phyloP scores from a whole-genome alignment of 805 yeast species.

The Wickerhamiella azymoides region DNA sequence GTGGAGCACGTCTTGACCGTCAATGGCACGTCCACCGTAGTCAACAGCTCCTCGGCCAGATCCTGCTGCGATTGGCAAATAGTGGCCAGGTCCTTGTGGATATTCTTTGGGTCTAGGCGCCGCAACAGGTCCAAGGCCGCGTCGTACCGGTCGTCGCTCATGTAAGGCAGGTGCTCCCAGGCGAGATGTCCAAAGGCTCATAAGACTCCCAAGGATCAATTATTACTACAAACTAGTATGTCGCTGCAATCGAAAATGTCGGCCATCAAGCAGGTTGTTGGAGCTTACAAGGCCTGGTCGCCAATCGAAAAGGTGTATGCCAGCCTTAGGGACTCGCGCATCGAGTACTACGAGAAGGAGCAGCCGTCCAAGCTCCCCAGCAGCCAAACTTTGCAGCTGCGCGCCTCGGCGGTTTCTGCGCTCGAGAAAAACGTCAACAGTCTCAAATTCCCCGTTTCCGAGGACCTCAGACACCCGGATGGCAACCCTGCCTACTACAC shows the following conservation, averaged over 20 bases:
- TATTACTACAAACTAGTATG: constrained; percentile 11
- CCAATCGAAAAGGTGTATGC: constrained; percentile 35
- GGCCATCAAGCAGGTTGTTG: constrained; percentile 17
- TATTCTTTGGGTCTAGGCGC: constrained; percentile 55
- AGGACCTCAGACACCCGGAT: constrained; percentile 58
- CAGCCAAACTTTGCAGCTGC: constrained; percentile 16
- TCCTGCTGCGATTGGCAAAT: constrained; percentile 45
- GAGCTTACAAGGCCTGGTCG: constrained; percentile 22
- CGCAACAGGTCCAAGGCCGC: constrained; percentile 68
- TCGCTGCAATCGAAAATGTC: constrained; percentile 15
- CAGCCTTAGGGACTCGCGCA: constrained; percentile 35
- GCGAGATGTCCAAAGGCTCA: background rate
- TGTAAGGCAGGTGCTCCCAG: no score
- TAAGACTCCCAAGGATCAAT: background rate
- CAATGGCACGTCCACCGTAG: constrained; percentile 81
- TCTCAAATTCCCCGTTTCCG: constrained; percentile 24
- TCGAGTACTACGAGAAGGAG: constrained; percentile 28
- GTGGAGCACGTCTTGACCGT: constrained; percentile 35
- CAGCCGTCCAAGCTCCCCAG: constrained; percentile 18
- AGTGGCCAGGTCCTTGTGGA: constrained; percentile 33
- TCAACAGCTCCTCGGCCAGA: constrained; percentile 72
- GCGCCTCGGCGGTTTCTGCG: constrained; percentile 17
- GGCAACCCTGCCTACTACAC: constrained; percentile 74
- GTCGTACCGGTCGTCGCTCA: constrained; percentile 42
- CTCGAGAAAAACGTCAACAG: constrained; percentile 14